Conservation (phyloP, 495 filamentous ascomycete species). For the Trypethelium eluteriae region DNA sequence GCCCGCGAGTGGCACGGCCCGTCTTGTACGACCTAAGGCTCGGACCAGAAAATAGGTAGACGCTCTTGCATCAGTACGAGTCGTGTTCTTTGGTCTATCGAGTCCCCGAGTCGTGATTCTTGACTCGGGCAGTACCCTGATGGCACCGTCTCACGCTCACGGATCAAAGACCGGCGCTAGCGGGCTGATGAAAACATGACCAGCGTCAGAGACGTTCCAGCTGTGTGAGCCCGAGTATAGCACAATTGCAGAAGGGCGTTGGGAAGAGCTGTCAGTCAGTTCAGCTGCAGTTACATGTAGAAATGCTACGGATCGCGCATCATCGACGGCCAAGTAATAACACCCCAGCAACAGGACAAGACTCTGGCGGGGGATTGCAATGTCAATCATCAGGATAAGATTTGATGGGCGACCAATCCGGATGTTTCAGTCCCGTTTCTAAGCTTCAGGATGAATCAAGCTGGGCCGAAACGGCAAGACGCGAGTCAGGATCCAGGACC, state of each 20-base stretch:
- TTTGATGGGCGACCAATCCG: too few relatives aligned
- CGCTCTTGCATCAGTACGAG: slow-evolving; percentile 2
- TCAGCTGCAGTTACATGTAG: neutral
- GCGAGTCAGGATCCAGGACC: neutral
- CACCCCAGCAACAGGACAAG: too few relatives aligned
- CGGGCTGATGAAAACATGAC: neutral
- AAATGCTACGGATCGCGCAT: neutral
- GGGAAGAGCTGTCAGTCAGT: neutral
- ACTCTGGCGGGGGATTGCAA: too few relatives aligned
- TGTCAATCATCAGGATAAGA: too few relatives aligned
- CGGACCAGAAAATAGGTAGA: slow-evolving; percentile 1
- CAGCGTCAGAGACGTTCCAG: slow-evolving; percentile 8
- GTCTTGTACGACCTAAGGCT: slow-evolving; percentile 4
- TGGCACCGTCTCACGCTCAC: neutral
- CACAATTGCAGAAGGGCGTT: neutral
- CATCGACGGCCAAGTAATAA: too few relatives aligned
- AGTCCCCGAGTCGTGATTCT: neutral
- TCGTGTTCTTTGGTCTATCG: neutral
- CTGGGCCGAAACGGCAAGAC: neutral
- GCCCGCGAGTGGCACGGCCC: slow-evolving; percentile 7
- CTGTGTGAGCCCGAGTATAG: neutral
- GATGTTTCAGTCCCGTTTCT: too few relatives aligned
- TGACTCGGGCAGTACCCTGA: slow-evolving; percentile 1
- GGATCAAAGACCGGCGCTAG: neutral
- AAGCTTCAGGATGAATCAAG: neutral